Evolutionary conservation across 1,139 yeast species (phyloP).

Genomic region (Saccharomyces hybrid): DNA sequence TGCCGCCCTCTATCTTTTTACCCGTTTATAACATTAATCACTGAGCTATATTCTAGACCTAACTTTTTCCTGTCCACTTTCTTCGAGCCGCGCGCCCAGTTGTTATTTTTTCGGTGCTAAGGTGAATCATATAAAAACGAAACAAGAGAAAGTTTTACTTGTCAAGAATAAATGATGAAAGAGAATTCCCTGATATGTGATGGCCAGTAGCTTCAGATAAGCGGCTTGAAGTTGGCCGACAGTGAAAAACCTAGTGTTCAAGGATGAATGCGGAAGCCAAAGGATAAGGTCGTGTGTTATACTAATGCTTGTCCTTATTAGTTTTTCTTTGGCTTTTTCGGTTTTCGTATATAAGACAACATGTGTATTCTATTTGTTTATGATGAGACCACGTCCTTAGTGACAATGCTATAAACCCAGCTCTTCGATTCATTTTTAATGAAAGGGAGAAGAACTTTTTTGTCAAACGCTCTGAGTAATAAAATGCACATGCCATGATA

Average conservation of each 20-base stretch:
- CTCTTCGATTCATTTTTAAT: constrained; percentile 37
- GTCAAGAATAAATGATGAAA: neutral
- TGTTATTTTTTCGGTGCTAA: neutral
- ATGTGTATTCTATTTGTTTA: constrained; percentile 17
- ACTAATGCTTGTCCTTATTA: neutral
- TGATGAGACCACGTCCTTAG: constrained; percentile 37
- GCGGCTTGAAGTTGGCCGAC: too few relatives aligned
- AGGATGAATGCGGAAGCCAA: neutral
- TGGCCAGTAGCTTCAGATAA: neutral
- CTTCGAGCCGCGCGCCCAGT: neutral
- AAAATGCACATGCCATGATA: neutral
- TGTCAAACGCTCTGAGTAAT: constrained; percentile 37
- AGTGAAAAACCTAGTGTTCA: neutral
- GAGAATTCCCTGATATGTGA: neutral
- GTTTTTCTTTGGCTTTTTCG: neutral
- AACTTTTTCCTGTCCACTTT: neutral
- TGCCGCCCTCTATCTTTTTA: neutral
- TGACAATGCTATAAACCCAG: constrained; percentile 42
- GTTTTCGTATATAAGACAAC: neutral
- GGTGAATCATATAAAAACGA: neutral
- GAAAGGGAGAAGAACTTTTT: too few relatives aligned
- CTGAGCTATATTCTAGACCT: neutral
- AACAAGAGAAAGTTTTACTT: neutral
- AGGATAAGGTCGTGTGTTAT: neutral
- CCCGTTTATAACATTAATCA: neutral